Conservation (phyloP, 768 basidiomycete species). For the Clavaria fumosa region DNA sequence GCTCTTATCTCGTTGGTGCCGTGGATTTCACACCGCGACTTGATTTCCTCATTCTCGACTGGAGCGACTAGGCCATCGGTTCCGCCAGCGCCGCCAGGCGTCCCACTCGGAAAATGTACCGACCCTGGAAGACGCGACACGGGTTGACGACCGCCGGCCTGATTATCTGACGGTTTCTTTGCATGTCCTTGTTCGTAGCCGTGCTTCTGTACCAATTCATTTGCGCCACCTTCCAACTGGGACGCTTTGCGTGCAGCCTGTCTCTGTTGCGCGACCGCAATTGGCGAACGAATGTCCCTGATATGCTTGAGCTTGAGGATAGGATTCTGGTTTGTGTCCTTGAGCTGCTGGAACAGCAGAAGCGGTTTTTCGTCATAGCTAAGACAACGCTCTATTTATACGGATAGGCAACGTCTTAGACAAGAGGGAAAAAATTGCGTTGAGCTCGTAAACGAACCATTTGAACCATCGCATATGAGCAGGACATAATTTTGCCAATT, state of each 20-base stretch:
- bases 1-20: constrained; percentile 17
- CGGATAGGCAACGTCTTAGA: too few relatives aligned
- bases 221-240: constrained; percentile 29
- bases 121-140: constrained; percentile 46
- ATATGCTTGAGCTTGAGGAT: constrained; percentile 98
- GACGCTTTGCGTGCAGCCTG: constrained; percentile 79
- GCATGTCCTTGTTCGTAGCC: too few relatives aligned
- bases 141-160: constrained; percentile 7
- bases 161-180: constrained; percentile 26
- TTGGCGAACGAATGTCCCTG: constrained; percentile 93
- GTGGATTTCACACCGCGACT: neutral
- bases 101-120: constrained; percentile 42
- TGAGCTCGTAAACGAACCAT: constrained; percentile 49
- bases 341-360: constrained; percentile 91
- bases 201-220: too few relatives aligned
- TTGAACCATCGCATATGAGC: constrained; percentile 95
- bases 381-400: constrained; percentile 81
- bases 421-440: too few relatives aligned
- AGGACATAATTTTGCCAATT: constrained; percentile 99
- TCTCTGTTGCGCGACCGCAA: constrained; percentile 92
- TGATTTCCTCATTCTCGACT: constrained; percentile 7
- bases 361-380: constrained; percentile 97
- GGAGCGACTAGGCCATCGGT: constrained; percentile 26
- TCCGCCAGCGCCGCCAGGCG: constrained; percentile 20
- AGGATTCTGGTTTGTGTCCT: constrained; percentile 93